Conservation (phyloP, 2,329 filamentous ascomycete genomes). For the Herpotrichia juniperi region DNA sequence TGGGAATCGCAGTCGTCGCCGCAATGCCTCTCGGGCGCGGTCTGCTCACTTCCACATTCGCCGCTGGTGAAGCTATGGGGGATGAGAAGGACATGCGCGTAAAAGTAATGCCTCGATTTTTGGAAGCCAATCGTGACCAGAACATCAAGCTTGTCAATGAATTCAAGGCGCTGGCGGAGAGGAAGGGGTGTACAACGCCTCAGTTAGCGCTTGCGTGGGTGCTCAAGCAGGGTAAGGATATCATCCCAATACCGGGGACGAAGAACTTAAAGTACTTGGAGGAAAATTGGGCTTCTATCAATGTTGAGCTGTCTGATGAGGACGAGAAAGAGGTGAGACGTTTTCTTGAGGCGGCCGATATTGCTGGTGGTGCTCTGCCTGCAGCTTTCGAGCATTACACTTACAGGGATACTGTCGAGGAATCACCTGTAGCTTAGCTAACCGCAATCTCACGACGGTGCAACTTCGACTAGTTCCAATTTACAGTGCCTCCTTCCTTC, state of each 20-base stretch:
- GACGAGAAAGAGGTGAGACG: constrained; percentile 22
- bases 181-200: constrained; percentile 59
- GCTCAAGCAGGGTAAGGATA: constrained; percentile 48
- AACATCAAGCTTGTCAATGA: constrained; percentile 30
- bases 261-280: constrained; percentile 20
- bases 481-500: too few relatives aligned
- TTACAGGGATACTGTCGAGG: not conserved
- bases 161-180: constrained; percentile 27
- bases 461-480: too few relatives aligned
- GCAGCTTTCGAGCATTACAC: not conserved
- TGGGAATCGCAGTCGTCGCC: constrained; percentile 39
- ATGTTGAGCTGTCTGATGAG: constrained; percentile 15
- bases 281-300: constrained; percentile 19
- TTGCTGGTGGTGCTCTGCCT: not conserved
- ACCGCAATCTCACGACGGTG: too few relatives aligned
- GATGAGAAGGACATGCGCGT: constrained; percentile 7
- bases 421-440: too few relatives aligned
- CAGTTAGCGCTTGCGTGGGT: constrained; percentile 58
- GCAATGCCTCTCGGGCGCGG: constrained; percentile 39
- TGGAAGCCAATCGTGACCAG: constrained; percentile 30
- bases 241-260: constrained; percentile 62
- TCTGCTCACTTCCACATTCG: constrained; percentile 9
- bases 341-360: constrained; percentile 38
- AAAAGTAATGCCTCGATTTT: constrained; percentile 43
- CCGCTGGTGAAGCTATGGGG: constrained; percentile 48